Evolutionary conservation across 2,329 filamentous ascomycete genomes (phyloP).

Genomic region (Paraconiothyrium brasiliense): DNA sequence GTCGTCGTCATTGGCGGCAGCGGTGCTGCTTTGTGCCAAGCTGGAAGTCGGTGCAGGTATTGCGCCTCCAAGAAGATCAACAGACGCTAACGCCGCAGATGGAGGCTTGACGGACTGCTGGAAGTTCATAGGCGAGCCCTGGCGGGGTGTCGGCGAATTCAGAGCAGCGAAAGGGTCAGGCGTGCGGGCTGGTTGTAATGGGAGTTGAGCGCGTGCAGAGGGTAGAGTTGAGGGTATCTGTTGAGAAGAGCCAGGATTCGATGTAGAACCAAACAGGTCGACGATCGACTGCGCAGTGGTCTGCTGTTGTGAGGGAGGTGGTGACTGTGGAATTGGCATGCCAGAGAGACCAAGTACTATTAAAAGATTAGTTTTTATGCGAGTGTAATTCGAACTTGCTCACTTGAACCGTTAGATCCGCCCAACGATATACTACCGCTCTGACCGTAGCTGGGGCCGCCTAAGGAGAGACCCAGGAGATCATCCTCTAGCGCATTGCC

Average conservation of each 20-base stretch:
- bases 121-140: slow-evolving; percentile 60
- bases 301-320: slow-evolving; percentile 48
- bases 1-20: slow-evolving; percentile 82
- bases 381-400: slow-evolving; percentile 4
- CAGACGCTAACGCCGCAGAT: slow-evolving; percentile 39
- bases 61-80: slow-evolving; percentile 50
- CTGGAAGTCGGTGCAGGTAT: slow-evolving; percentile 35
- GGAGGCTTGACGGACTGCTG: slow-evolving; percentile 54
- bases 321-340: slow-evolving; percentile 40
- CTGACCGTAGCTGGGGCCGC: slow-evolving; percentile 73
- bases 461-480: slow-evolving; percentile 84
- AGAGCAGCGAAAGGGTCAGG: slow-evolving; percentile 70
- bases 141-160: slow-evolving; percentile 61
- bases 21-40: slow-evolving; percentile 36
- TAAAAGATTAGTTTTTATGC: slow-evolving; percentile 22
- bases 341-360: slow-evolving; percentile 46
- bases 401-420: slow-evolving; percentile 55
- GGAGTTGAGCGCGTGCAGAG: slow-evolving; percentile 47
- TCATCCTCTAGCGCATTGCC: slow-evolving; percentile 84
- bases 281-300: slow-evolving; percentile 61
- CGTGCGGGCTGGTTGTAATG: slow-evolving; percentile 48
- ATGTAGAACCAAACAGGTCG: slow-evolving; percentile 65
- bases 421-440: slow-evolving; percentile 86
- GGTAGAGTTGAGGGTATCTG: slow-evolving; percentile 60
- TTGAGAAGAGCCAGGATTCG: slow-evolving; percentile 48